Evolutionary conservation across 768 basidiomycete species (phyloP).

Genomic region (Termitomyces sp.): DNA sequence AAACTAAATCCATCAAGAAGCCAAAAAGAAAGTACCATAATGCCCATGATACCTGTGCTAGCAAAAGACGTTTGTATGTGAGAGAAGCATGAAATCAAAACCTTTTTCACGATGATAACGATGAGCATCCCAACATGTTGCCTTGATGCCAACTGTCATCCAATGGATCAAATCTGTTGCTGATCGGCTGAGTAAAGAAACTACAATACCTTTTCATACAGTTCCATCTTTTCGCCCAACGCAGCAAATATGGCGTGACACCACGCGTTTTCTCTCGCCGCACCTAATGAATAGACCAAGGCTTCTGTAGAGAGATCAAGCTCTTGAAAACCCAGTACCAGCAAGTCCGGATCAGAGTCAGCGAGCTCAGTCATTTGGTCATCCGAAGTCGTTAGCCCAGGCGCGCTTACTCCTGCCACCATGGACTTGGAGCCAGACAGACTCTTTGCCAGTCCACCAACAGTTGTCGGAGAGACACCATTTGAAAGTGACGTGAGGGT

Average conservation of each 20-base stretch:
- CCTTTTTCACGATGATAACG: constrained; percentile 46
- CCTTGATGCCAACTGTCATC: not conserved
- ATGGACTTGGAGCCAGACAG: not conserved
- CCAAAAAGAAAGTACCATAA: constrained; percentile 49
- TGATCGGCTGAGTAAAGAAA: not conserved
- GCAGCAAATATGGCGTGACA: constrained; percentile 56
- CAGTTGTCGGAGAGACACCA: constrained; percentile 13
- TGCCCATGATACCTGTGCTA: constrained; percentile 73
- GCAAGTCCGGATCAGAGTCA: constrained; percentile 51
- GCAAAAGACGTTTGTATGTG: constrained; percentile 45
- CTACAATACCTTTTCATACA: constrained; percentile 58
- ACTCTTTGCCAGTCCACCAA: no score
- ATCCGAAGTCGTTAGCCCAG: no score
- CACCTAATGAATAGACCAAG: constrained; percentile 61
- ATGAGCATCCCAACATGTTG: constrained; percentile 8
- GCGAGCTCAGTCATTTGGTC: constrained; percentile 8
- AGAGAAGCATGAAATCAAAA: constrained; percentile 41
- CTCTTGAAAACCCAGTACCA: constrained; percentile 80
- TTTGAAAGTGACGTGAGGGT: constrained; percentile 26
- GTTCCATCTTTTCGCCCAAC: constrained; percentile 57
- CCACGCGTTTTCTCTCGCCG: constrained; percentile 69
- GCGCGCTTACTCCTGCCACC: no score
- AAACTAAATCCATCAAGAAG: not conserved
- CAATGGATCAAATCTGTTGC: not conserved
- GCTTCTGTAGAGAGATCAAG: constrained; percentile 76